A percentile compares a stretch with the other conserved stretches of the same genome.
These are phyloP conservation scores for Leccinum imitatum DNA, from an alignment of 768 basidiomycete species.

Conservation along the genomic window DNA sequence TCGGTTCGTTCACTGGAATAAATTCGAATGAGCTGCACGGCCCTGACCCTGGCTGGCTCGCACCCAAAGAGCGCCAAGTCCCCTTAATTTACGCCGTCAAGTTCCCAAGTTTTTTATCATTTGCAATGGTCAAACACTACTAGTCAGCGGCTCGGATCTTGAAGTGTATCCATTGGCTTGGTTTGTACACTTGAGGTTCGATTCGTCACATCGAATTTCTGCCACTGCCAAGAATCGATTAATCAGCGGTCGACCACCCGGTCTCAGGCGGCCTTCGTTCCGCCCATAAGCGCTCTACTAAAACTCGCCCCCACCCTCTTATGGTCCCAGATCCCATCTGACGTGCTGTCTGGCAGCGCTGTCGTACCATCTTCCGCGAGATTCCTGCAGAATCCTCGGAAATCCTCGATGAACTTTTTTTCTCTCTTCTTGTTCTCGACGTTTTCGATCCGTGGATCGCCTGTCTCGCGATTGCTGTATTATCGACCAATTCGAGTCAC, in stretches of 20 bases:
- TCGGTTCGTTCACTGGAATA: neutral
- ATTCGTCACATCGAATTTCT: neutral
- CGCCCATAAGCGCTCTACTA: slow-evolving; percentile 3
- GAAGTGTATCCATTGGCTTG: neutral
- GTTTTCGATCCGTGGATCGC: slow-evolving; percentile 57
- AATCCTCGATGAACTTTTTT: slow-evolving; percentile 41
- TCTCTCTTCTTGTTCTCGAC: slow-evolving; percentile 36
- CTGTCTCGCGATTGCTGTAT: slow-evolving; percentile 51
- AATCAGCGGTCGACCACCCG: neutral
- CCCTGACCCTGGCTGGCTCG: neutral
- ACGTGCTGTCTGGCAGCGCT: slow-evolving; percentile 39
- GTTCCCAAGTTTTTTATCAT: neutral
- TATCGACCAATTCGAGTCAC: slow-evolving; percentile 47
- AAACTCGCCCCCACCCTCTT: neutral
- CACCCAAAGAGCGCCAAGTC: neutral
- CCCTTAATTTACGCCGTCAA: neutral
- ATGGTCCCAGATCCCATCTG: neutral
- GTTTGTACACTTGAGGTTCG: neutral
- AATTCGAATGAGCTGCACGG: neutral
- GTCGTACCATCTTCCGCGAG: slow-evolving; percentile 53
- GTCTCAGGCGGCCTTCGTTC: slow-evolving; percentile 8
- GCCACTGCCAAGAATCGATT: neutral
- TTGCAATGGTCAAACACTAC: slow-evolving; percentile 3
- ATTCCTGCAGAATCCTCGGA: slow-evolving; percentile 46
- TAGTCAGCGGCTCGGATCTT: neutral